Conservation (phyloP, 345 rosid species). For the Geranium rotundifolium region DNA sequence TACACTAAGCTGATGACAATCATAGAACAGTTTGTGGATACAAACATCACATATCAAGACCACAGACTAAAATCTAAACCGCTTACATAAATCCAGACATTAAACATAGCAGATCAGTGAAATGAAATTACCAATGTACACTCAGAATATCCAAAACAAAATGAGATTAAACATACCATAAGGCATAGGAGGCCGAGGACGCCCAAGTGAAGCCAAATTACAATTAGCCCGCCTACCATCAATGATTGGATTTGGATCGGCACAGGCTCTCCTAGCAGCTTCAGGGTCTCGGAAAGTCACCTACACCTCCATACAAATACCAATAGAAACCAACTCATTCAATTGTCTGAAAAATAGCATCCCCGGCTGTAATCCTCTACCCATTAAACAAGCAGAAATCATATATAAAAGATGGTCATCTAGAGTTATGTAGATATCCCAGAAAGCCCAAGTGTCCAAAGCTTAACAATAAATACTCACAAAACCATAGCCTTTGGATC, state of each 20-base stretch:
- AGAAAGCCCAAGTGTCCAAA: not conserved
- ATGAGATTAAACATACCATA: constrained; percentile 32
- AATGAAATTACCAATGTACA: constrained; percentile 4
- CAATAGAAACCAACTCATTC: constrained; percentile 32
- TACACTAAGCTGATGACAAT: not conserved
- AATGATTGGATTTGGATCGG: constrained; percentile 67
- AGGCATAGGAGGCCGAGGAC: constrained; percentile 50
- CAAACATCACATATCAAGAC: not conserved
- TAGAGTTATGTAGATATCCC: not conserved
- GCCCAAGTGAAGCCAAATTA: constrained; percentile 90
- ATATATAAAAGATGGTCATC: too few species aligned
- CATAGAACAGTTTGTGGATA: not conserved
- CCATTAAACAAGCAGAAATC: not conserved
- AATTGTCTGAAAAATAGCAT: not conserved
- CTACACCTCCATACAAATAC: constrained; percentile 69
- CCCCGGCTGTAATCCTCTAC: not conserved
- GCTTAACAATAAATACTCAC: constrained; percentile 41
- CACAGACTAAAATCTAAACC: not conserved
- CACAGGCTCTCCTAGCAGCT: constrained; percentile 92
- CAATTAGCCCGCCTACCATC: constrained; percentile 96
- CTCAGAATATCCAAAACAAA: constrained; percentile 24
- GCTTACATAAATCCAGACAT: not conserved
- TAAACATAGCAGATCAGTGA: not conserved
- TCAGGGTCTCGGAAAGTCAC: constrained; percentile 96
- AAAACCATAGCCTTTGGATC: constrained; percentile 98